Base-by-base conservation (phyloP, 1,284 basidiomycete genomes). In the Tilletia indica region DNA sequence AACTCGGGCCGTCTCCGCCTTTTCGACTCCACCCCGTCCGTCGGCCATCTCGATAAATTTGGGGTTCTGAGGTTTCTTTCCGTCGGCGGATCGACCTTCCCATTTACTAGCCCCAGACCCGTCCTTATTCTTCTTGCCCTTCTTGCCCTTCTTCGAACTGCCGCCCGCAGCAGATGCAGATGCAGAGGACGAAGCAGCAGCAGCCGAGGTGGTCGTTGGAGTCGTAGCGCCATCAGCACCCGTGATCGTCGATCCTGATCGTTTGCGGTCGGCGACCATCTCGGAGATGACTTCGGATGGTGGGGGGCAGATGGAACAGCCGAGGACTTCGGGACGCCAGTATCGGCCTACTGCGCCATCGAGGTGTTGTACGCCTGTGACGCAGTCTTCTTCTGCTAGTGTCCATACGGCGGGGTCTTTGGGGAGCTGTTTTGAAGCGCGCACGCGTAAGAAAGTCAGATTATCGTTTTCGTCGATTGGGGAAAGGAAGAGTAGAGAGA, bases 271-370 rank as follows among this genome's bases (percentile, higher is more conserved):
- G 61, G 51, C 54, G 51, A 47, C 68, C 51, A 70, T 74, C 8
- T 45, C 47, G n/a, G 71, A 68, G 25, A 70, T 45, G 19, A 74
- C 70, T 68, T 74, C 73, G 51, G 72, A 54, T 38, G 80, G 70
- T n/a, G 80, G 75, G 93, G 89, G 63, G 45, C 74, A 82, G 70
- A 81, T 80, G 73, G 79, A 80, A 74, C 80, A 80, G 56, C 80
- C 80, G 4, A 82, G 78, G 51, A 97, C 92, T 85, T 97, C 95
- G 61, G 95, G 93, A 69, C 94, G 87, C 94, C 94, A 97, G 89
- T 92, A 97, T 66, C 93, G 89, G 72, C 89, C 91, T 61, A 97
- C 92, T 51, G 94, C 94, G 77, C 92, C 91, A 68, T 94, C 92
- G 47, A 89, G 88, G 78, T 95, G 93, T 81, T 93, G 90, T 51